Base-by-base conservation (phyloP, 106 monocot species). In the Dactylorhiza incarnata region DNA sequence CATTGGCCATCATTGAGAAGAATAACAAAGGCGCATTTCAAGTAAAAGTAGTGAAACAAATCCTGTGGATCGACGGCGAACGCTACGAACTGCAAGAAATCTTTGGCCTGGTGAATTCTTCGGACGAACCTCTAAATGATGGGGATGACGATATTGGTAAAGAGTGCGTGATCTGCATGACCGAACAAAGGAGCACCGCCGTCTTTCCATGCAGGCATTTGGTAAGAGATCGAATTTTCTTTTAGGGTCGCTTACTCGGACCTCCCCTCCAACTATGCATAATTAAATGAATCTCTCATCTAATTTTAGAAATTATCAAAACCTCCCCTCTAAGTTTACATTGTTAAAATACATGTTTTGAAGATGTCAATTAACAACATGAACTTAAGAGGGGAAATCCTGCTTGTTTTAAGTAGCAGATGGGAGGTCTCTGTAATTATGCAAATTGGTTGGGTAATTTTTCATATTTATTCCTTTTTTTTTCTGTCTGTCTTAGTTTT, bases 91-190 rank as follows among this genome's bases (percentile, higher is more conserved):
- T 99, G 62, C 91, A 85, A 78, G 94, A 94, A 53, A 94, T 99
- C 52, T 99, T 86, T 69, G 97, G 94, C 10, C 80, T 93, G 70
- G 85, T 29, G 14, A 76, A 76, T 49, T 78, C 81, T 58, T 75
- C 65, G 16, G 85, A 87, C 63, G 20, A 73, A 14, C 80, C 52
- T 25, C 56, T 37, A 76, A 76, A 54, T 46, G 76, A 51, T 47
- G 83, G 68, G 12, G 78, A 74, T 54, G 84, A 89, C 76, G 87
- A 87, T 78, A 7, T 46, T 24, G 97, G 91, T 37, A 91, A 91
- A 76, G 94, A 99, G 51, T 99, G 97, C 78, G 97, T 99, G 7
- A 91, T 99, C 66, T 99, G 97, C 69, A 71, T 99, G 85, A 83
- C 89, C 62, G 94, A 99, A 75, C 89, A 83, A 53, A 91, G 87